A percentile compares a stretch with the other conserved stretches of the same genome.
These are phyloP conservation scores for Chamaecrista fasciculata DNA, from an alignment of 306 rosid genomes.

Conservation along the genomic window DNA sequence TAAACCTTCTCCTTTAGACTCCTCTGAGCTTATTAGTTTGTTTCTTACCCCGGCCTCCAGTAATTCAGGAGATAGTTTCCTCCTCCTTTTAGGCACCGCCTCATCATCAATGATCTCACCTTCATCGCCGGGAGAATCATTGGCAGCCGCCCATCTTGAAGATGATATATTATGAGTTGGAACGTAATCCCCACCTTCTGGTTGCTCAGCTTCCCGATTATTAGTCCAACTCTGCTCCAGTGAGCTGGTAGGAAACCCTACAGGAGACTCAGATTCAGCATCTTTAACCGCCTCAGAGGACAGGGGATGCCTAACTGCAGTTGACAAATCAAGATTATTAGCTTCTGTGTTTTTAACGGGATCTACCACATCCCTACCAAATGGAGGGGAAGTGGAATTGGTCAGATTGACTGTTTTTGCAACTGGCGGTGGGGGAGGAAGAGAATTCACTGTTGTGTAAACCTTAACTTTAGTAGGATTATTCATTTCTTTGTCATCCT, in stretches of 20 bases:
- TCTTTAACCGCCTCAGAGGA: conserved; percentile 29
- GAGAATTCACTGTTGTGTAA: conserved; percentile 29
- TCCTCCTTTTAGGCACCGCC: conserved; percentile 57
- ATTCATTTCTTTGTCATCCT: conserved; percentile 60
- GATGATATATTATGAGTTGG: conserved; percentile 81
- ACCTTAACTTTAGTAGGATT: conserved; percentile 45
- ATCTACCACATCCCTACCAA: conserved; percentile 42
- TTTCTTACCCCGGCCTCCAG: conserved; percentile 45
- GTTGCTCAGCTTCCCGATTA: conserved; percentile 49
- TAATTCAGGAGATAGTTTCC: conserved; percentile 46
- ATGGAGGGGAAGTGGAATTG: conserved; percentile 46
- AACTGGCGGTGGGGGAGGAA: conserved; percentile 53
- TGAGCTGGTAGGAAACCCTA: conserved; percentile 34
- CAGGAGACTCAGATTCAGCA: conserved; percentile 32
- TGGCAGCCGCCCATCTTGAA: conserved; percentile 95
- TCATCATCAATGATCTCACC: conserved; percentile 68
- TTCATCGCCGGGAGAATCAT: conserved; percentile 82
- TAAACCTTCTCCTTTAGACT: conserved; percentile 56
- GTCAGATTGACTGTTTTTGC: conserved; percentile 45
- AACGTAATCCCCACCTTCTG: conserved; percentile 65
- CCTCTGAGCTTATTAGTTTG: conserved; percentile 67
- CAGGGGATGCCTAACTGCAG: conserved; percentile 27
- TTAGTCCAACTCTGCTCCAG: conserved; percentile 38
- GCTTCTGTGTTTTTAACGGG: conserved; percentile 34
- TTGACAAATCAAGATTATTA: conserved; percentile 27